Evolutionary conservation across 139 green algal genomes (phyloP).

Genomic region (Microglena sp.): DNA sequence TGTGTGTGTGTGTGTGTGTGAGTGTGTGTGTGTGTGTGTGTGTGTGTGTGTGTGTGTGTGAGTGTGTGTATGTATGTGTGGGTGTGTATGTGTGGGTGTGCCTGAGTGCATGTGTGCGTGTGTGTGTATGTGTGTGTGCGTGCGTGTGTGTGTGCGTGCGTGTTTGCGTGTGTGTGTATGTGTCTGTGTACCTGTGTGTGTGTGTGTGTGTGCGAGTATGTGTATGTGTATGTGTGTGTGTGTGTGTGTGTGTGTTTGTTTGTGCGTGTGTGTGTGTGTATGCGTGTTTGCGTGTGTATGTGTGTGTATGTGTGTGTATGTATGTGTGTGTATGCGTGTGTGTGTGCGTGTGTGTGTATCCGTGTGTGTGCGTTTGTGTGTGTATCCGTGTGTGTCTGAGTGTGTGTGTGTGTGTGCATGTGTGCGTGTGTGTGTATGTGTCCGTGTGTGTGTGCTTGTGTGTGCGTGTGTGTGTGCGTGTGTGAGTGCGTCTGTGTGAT

Average conservation of each 20-base stretch:
- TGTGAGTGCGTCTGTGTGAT: not conserved
- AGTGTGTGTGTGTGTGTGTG: not conserved
- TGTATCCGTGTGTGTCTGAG: not conserved
- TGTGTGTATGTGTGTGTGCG: not conserved
- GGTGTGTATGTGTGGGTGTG: too few relatives aligned
- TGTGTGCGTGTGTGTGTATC: not conserved
- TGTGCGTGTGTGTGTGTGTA: not conserved
- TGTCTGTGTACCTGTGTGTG: not conserved
- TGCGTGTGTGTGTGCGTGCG: slow-evolving; percentile 1
- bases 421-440: not conserved
- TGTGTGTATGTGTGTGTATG: not conserved
- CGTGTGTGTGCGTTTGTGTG: not conserved
- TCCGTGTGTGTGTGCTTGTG: not conserved
- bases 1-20: not conserved
- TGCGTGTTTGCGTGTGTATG: not conserved
- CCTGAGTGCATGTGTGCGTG: too few relatives aligned
- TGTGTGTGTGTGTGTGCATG: not conserved
- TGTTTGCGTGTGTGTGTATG: not conserved
- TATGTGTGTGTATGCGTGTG: not conserved
- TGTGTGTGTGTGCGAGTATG: not conserved
- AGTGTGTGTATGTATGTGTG: not conserved
- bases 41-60: not conserved
- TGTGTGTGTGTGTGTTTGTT: not conserved
- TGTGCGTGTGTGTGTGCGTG: not conserved
- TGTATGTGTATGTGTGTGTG: not conserved